Percentiles rank a stretch among this genome's conserved stretches.
Evolutionary conservation across 2,329 filamentous ascomycete genomes (phyloP).

Genomic region (Alternaria hordeiaustralica): DNA sequence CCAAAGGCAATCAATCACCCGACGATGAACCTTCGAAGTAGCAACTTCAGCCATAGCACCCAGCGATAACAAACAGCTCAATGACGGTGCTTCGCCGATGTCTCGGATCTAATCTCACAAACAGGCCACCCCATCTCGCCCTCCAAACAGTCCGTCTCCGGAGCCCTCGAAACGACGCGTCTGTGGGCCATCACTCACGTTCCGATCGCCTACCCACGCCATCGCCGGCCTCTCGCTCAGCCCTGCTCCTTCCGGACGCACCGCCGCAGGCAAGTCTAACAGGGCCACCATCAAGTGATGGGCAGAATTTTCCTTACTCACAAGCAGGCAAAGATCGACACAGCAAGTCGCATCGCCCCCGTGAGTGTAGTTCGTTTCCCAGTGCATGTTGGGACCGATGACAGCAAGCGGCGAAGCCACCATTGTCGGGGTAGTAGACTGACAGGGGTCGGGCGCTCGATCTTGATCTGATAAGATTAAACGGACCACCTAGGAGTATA

Average conservation of each 20-base stretch:
- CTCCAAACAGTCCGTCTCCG: conserved; percentile 10
- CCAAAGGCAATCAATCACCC: conserved; percentile 26
- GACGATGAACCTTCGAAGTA: conserved; percentile 9
- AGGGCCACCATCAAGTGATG: conserved; percentile 15
- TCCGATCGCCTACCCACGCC: conserved; percentile 10
- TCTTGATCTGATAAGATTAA: conserved; percentile 40
- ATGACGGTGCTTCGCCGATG: conserved; percentile 36
- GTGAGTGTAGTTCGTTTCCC: conserved; percentile 6
- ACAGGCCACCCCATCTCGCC: background rate
- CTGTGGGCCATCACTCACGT: conserved; percentile 1
- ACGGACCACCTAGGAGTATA: no score
- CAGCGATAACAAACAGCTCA: conserved; percentile 8
- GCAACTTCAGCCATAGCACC: conserved; percentile 18
- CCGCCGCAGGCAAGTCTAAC: conserved; percentile 18
- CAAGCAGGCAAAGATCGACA: conserved; percentile 21
- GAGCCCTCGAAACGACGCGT: conserved; percentile 9
- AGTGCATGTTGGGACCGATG: conserved; percentile 12
- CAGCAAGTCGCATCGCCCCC: background rate
- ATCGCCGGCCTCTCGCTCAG: conserved; percentile 14
- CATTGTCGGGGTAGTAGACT: conserved; percentile 1
- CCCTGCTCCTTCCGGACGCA: conserved; percentile 23
- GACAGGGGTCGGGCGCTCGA: conserved; percentile 15
- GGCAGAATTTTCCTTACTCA: conserved; percentile 11
- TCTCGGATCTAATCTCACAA: conserved; percentile 41
- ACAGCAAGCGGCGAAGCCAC: conserved; percentile 18